A percentile compares a stretch with the other conserved stretches of the same genome.
Conservation (phyloP, 202 grass and related monocot genomes). For the Hordeum pubiflorum region DNA sequence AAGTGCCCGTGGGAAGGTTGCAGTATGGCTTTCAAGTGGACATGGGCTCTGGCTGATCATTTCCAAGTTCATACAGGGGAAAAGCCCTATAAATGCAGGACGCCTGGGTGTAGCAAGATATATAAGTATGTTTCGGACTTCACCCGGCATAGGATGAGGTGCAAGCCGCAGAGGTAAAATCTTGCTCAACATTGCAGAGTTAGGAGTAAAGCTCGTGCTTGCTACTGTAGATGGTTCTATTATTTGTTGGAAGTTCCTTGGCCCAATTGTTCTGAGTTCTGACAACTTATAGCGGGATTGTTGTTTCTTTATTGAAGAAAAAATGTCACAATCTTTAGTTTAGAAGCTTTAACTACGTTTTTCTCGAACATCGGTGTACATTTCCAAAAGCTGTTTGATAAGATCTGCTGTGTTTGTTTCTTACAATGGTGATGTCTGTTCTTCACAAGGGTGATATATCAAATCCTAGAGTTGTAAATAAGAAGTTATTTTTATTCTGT, state of each 20-base stretch:
- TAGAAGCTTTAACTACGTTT: background rate
- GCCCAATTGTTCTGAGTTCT: constrained; percentile 24
- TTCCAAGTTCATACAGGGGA: constrained; percentile 57
- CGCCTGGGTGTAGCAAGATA: constrained; percentile 51
- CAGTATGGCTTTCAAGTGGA: constrained; percentile 63
- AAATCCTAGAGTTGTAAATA: constrained; percentile 27
- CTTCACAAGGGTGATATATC: constrained; percentile 1
- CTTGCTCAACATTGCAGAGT: constrained; percentile 19
- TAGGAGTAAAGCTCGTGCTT: constrained; percentile 30
- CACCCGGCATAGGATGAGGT: constrained; percentile 61
- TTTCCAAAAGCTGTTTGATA: constrained; percentile 29
- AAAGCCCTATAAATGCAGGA: constrained; percentile 57
- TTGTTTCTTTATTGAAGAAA: constrained; percentile 31
- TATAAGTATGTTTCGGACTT: constrained; percentile 74
- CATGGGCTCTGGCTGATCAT: constrained; percentile 64
- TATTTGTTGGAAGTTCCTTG: constrained; percentile 20
- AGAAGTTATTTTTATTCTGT: constrained; percentile 1
- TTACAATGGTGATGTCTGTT: constrained; percentile 2
- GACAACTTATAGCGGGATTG: constrained; percentile 27
- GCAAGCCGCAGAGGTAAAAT: constrained; percentile 49
- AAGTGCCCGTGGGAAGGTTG: constrained; percentile 76
- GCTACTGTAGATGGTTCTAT: constrained; percentile 34
- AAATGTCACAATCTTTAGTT: constrained; percentile 30
- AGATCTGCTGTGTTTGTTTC: constrained; percentile 5
- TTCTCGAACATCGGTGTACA: constrained; percentile 28